A percentile compares a stretch with the other conserved stretches of the same genome.
phyloP scores from a whole-genome alignment of 768 basidiomycete species.

The Xerocomellus amylosporus region DNA sequence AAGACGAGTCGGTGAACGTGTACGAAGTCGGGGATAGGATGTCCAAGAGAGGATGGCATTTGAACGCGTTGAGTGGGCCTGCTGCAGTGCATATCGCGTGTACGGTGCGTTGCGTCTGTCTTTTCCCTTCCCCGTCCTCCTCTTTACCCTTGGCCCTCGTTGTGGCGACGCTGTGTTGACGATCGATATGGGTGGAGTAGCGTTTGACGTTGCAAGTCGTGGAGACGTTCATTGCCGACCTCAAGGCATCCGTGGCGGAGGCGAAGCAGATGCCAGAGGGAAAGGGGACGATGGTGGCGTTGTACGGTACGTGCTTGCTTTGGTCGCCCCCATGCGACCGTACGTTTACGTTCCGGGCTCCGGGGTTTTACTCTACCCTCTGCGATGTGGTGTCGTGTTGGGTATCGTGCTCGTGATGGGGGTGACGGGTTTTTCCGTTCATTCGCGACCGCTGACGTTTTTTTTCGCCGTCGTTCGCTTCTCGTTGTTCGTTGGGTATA shows the following conservation, averaged over 20 bases:
- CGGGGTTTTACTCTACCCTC: background rate
- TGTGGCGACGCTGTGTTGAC: background rate
- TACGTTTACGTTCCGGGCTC: background rate
- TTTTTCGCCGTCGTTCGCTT: background rate
- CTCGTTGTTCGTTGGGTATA: too few species aligned
- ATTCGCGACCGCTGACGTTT: background rate
- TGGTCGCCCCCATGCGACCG: background rate
- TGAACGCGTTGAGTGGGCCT: slow-evolving; percentile 79
- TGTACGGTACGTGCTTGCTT: slow-evolving; percentile 66
- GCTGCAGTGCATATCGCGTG: slow-evolving; percentile 90
- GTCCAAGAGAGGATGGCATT: slow-evolving; percentile 84
- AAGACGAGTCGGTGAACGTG: slow-evolving; percentile 53
- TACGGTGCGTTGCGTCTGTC: slow-evolving; percentile 58
- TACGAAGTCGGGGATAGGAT: slow-evolving; percentile 90
- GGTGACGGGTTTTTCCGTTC: background rate
- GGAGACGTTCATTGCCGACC: slow-evolving; percentile 79
- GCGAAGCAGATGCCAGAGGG: slow-evolving; percentile 62
- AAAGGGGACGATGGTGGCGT: slow-evolving; percentile 83
- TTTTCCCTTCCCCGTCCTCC: background rate
- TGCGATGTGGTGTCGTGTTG: too few species aligned
- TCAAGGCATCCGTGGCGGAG: slow-evolving; percentile 73
- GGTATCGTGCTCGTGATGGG: too few species aligned
- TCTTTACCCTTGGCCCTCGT: too few species aligned
- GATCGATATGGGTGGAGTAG: slow-evolving; percentile 37
- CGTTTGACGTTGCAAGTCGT: slow-evolving; percentile 73